A percentile compares a stretch with the other conserved stretches of the same genome.
These are phyloP conservation scores for Tephrocybe rancida DNA, from an alignment of 768 basidiomycete genomes.

Conservation along the genomic window DNA sequence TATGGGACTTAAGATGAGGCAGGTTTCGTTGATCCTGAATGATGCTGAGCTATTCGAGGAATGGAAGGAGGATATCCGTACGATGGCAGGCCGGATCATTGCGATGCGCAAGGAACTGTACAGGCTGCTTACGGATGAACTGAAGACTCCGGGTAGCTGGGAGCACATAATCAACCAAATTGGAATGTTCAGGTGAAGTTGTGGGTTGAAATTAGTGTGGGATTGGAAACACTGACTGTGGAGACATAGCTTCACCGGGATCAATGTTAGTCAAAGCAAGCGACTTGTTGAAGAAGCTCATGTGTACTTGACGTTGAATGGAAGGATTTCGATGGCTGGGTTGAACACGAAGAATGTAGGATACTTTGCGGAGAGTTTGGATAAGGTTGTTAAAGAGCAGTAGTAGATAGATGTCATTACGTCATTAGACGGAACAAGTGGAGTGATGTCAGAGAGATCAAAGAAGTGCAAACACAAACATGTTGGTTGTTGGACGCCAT, in stretches of 20 bases:
- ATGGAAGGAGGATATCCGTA: slow-evolving; percentile 89
- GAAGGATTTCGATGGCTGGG: slow-evolving; percentile 94
- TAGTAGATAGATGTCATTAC: slow-evolving; percentile 21
- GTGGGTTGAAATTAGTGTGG: not conserved
- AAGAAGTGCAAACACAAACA: slow-evolving; percentile 17
- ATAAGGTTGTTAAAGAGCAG: slow-evolving; percentile 53
- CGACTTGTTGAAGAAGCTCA: slow-evolving; percentile 72
- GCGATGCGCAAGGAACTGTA: slow-evolving; percentile 84
- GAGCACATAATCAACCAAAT: slow-evolving; percentile 96
- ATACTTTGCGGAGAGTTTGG: slow-evolving; percentile 73
- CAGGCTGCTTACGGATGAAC: slow-evolving; percentile 70
- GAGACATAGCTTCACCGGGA: slow-evolving; percentile 74
- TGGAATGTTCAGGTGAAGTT: slow-evolving; percentile 89
- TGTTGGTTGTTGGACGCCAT: slow-evolving; percentile 18
- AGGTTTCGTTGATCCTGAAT: slow-evolving; percentile 86
- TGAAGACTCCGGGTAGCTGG: slow-evolving; percentile 92
- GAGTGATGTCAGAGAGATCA: slow-evolving; percentile 35
- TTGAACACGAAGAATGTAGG: slow-evolving; percentile 79
- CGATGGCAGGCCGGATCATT: slow-evolving; percentile 94
- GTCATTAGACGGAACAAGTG: slow-evolving; percentile 28
- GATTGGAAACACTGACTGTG: not conserved
- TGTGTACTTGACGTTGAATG: slow-evolving; percentile 85
- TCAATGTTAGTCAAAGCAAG: slow-evolving; percentile 66
- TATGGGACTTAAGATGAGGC: slow-evolving; percentile 8
- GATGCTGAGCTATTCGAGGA: slow-evolving; percentile 72